Evolutionary conservation across 139 green algal species (phyloP).

Genomic region (Chlamydomonas sp.): DNA sequence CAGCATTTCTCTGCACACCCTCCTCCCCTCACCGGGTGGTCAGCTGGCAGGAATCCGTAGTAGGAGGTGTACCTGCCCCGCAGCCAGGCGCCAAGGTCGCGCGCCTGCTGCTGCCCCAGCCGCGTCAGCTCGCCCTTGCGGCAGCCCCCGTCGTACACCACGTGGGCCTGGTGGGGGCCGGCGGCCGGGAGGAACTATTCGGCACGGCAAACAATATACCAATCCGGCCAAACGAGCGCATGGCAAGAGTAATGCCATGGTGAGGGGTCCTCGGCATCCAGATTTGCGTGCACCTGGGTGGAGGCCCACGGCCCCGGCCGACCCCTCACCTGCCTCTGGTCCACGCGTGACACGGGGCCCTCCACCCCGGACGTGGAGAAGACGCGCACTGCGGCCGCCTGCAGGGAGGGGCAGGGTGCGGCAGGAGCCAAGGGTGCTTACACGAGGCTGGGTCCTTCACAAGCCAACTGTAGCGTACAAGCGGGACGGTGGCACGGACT

Average conservation of each 20-base stretch:
- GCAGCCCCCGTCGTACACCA: constrained; percentile 64
- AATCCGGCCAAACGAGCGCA: too few species aligned
- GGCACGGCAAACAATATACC: too few species aligned
- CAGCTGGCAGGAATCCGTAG: constrained; percentile 56
- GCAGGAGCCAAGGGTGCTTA: too few species aligned
- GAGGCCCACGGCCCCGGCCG: neutral
- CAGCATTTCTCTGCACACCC: neutral
- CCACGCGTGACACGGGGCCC: constrained; percentile 40
- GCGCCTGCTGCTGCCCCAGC: constrained; percentile 69
- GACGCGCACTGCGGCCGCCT: constrained; percentile 43
- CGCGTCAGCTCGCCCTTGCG: constrained; percentile 79
- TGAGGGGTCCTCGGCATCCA: too few species aligned
- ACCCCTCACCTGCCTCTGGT: constrained; percentile 59
- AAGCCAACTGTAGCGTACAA: too few species aligned
- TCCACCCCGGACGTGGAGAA: constrained; percentile 37
- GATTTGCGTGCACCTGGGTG: neutral
- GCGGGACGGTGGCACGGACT: too few species aligned
- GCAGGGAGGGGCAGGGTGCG: neutral
- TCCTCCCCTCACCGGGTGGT: constrained; percentile 21
- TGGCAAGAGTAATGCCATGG: too few species aligned
- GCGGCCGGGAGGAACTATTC: neutral
- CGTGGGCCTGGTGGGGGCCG: neutral
- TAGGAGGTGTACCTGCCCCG: neutral
- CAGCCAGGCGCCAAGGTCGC: constrained; percentile 49
- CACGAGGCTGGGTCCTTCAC: too few species aligned